Base-by-base conservation (phyloP, 345 rosid genomes). In the Noccaea bulbosa region DNA sequence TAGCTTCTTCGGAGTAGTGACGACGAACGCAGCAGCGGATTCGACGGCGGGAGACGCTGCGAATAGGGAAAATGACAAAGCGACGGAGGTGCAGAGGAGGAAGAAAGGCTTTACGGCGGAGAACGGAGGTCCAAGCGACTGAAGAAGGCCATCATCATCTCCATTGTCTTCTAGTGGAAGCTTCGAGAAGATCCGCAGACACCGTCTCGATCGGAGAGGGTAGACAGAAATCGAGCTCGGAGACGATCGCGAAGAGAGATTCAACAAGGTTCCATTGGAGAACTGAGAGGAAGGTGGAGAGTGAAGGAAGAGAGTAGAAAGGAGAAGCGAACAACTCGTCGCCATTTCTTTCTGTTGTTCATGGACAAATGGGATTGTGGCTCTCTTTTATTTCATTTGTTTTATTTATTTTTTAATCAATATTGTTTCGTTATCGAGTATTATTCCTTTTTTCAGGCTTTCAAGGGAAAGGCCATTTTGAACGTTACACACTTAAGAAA, bases 41-140 rank as follows among this genome's bases (percentile, higher is more conserved):
- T 91, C 90, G 0, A 87, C 62, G 33, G 75, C 89, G 33, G 87
- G 87, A 37, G 84, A 86, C 6, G 80, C 72, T 32, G 85, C 14
- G 48, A 86, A 79, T 0, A 93, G 75, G 8, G 87, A 82, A 45
- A 90, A 78, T 4, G 97, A 93, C 2, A 93, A 48, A 39, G 88
- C 88, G 32, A 86, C 70, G 20, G 98, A 93, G 75, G 89, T 73
- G 74, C 87, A 93, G 47, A 89, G 65, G 39, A 87, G 61, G 35
- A 87, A 71, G 38, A 89, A 59, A 27, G 85, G 84, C 44, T 84
- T 87, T 3, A 82, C 49, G 64, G 79, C 44, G 38, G 81, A 62
- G 7, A 82, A 52, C 4, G 60, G 58, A 5, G 40, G 43, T 39
- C 43, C 12, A 39, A 17, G 27, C 24, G 51, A 7, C n/a, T 24